phyloP scores from a whole-genome alignment of 768 basidiomycete species.

The Russula dissimulans region DNA sequence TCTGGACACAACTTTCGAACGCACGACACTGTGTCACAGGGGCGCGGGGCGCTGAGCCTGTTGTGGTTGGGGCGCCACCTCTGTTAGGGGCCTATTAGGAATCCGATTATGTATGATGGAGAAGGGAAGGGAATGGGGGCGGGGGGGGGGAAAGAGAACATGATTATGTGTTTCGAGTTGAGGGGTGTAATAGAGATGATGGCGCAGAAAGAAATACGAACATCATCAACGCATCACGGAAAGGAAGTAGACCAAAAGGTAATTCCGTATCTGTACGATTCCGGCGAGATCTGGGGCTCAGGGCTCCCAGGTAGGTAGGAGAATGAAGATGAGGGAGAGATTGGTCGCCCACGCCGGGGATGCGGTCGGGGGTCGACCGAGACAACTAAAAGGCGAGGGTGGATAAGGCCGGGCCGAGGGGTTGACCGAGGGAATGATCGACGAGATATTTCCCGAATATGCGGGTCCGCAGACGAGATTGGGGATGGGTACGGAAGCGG shows the following conservation, averaged over 20 bases:
- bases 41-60: background rate
- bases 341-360: slow-evolving; percentile 1
- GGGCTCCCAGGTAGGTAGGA: background rate
- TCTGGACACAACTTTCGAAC: no score
- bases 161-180: background rate
- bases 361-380: slow-evolving; percentile 1
- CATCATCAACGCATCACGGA: background rate
- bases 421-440: background rate
- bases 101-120: background rate
- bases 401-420: background rate
- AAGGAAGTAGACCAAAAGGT: background rate
- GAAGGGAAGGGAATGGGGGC: background rate
- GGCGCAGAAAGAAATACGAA: background rate
- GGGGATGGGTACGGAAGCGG: background rate
- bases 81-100: background rate
- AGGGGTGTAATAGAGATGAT: background rate
- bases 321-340: background rate
- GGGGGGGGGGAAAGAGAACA: no score
- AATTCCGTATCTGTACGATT: slow-evolving; percentile 1
- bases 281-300: slow-evolving; percentile 1
- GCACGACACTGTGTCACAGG: no score
- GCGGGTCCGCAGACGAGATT: background rate
- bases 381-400: background rate
- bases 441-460: background rate
- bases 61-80: background rate